Evolutionary conservation across 371 early-diverging fungal species (phyloP).

Genomic region (Mortierella sp.): DNA sequence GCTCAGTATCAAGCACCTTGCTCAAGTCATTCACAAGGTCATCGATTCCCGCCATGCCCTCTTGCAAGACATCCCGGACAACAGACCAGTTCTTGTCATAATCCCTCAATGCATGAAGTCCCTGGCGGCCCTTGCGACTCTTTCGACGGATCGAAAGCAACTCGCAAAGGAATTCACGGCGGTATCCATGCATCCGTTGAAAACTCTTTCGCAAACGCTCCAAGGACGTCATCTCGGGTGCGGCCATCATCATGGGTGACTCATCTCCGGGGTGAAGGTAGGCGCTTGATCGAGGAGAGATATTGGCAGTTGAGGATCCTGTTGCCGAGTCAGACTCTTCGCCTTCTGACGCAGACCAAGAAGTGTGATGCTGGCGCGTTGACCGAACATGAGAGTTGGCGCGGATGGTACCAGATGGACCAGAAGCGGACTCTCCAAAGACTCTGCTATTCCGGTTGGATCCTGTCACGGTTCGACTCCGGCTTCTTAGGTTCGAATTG

Average conservation of each 20-base stretch:
- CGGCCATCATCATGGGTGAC: conserved; percentile 10
- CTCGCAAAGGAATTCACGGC: conserved; percentile 55
- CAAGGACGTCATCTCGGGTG: conserved; percentile 48
- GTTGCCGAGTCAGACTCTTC: conserved; percentile 43
- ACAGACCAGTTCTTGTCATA: conserved; percentile 56
- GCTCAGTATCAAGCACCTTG: conserved; percentile 52
- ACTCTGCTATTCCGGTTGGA: conserved; percentile 35
- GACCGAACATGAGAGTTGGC: conserved; percentile 8
- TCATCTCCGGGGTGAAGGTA: conserved; percentile 19
- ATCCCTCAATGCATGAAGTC: conserved; percentile 50
- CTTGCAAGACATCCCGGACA: conserved; percentile 43
- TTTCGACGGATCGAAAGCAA: conserved; percentile 54
- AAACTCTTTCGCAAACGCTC: conserved; percentile 51
- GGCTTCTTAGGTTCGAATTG: conserved; percentile 27
- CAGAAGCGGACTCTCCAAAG: conserved; percentile 25
- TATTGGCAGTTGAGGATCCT: conserved; percentile 18
- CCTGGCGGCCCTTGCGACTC: conserved; percentile 50
- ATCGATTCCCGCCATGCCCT: conserved; percentile 50
- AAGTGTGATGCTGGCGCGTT: conserved; percentile 45
- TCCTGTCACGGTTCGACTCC: conserved; percentile 23
- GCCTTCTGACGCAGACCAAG: conserved; percentile 48
- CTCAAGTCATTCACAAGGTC: conserved; percentile 46
- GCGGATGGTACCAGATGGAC: conserved; percentile 1
- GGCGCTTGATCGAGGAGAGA: conserved; percentile 42
- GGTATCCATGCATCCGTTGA: conserved; percentile 54